Conservation (phyloP, 73 alveolate species). For the Tetrahymena thermophila region DNA sequence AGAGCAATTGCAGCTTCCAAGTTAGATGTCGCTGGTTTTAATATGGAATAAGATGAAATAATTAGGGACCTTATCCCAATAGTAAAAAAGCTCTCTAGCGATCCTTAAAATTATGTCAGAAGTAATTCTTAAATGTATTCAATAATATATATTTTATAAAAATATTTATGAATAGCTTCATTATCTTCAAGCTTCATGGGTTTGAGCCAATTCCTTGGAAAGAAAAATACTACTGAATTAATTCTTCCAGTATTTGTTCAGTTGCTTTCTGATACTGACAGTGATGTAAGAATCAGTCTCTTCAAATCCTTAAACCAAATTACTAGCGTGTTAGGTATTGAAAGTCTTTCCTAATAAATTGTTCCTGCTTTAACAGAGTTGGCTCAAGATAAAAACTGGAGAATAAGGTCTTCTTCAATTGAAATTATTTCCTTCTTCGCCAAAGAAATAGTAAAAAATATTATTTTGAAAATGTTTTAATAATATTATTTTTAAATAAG, state of each 20-base stretch:
- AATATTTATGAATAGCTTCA: not conserved
- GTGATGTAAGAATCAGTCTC: slow-evolving; percentile 43
- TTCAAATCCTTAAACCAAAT: slow-evolving; percentile 28
- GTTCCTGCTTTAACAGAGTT: slow-evolving; percentile 43
- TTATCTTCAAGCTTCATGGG: slow-evolving; percentile 23
- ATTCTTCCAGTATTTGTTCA: slow-evolving; percentile 29
- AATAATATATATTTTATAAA: too few species aligned
- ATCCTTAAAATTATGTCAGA: slow-evolving; percentile 29
- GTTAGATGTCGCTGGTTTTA: slow-evolving; percentile 15
- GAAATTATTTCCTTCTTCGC: slow-evolving; percentile 38
- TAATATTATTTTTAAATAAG: not conserved
- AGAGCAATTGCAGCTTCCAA: slow-evolving; percentile 30
- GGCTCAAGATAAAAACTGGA: slow-evolving; percentile 47
- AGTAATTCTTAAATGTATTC: not conserved
- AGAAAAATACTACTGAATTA: slow-evolving; percentile 31
- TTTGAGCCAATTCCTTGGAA: slow-evolving; percentile 33
- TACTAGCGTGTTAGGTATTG: slow-evolving; percentile 35
- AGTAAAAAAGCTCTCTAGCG: slow-evolving; percentile 5
- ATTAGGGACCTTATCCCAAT: slow-evolving; percentile 18
- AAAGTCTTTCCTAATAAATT: slow-evolving; percentile 24
- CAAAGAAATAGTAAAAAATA: slow-evolving; percentile 3
- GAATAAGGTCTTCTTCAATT: slow-evolving; percentile 40
- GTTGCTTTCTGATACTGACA: slow-evolving; percentile 23
- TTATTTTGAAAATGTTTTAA: too few species aligned
- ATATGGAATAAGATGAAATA: slow-evolving; percentile 39